Conservation (phyloP, 306 rosid genomes). For the Glycyrrhiza uralensis region DNA sequence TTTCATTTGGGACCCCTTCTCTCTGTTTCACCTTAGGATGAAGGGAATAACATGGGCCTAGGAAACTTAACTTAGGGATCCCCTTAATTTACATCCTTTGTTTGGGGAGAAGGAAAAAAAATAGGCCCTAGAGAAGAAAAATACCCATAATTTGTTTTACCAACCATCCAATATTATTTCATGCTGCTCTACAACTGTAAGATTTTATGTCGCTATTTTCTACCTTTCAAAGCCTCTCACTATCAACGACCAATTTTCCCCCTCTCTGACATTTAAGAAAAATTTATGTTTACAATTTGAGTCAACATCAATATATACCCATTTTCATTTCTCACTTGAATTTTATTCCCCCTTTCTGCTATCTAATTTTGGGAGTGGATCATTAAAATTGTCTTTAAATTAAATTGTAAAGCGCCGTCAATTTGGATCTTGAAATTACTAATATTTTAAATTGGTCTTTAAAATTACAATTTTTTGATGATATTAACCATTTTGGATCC, state of each 20-base stretch:
- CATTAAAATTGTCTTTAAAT: too few species aligned
- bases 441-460: too few species aligned
- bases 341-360: slow-evolving; percentile 9
- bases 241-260: slow-evolving; percentile 1
- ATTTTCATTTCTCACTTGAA: slow-evolving; percentile 8
- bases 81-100: slow-evolving; percentile 12
- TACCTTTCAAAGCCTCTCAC: slow-evolving; percentile 28
- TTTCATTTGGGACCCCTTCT: slow-evolving; percentile 32
- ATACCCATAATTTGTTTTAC: slow-evolving; percentile 35
- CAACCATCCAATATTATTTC: slow-evolving; percentile 39
- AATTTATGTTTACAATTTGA: neutral
- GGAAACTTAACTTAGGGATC: too few species aligned
- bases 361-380: too few species aligned
- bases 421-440: too few species aligned
- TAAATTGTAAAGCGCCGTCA: too few species aligned
- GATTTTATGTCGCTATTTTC: slow-evolving; percentile 24
- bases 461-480: too few species aligned
- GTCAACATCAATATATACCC: slow-evolving; percentile 19
- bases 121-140: neutral
- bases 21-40: slow-evolving; percentile 18
- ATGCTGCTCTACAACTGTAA: slow-evolving; percentile 36
- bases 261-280: neutral
- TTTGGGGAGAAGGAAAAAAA: slow-evolving; percentile 28
- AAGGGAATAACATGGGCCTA: neutral
- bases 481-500: too few species aligned